These are phyloP conservation scores for Plasmodium sp. DNA, from an alignment of 169 alveolate species.

Conservation along the genomic window DNA sequence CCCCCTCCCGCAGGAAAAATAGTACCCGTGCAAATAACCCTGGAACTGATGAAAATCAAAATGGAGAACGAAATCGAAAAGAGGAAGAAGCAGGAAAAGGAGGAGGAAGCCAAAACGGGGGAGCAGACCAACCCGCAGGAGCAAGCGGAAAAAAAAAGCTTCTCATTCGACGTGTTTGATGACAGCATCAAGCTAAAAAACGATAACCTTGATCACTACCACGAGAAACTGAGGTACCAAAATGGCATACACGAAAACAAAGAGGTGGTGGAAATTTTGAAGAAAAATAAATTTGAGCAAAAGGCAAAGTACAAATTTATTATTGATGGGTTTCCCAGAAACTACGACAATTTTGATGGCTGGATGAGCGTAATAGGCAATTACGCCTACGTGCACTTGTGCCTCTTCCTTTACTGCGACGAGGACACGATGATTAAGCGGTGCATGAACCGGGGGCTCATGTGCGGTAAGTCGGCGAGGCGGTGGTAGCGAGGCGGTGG, in stretches of 20 bases:
- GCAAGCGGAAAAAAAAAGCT: slow-evolving; percentile 20
- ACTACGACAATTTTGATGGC: slow-evolving; percentile 89
- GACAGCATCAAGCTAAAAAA: slow-evolving; percentile 29
- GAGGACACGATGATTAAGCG: slow-evolving; percentile 77
- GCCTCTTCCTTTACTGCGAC: slow-evolving; percentile 79
- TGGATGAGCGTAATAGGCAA: slow-evolving; percentile 85
- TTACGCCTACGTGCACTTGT: slow-evolving; percentile 77
- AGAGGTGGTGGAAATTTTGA: slow-evolving; percentile 35
- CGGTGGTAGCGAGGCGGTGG: not conserved
- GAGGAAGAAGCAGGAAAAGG: slow-evolving; percentile 85
- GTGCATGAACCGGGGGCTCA: slow-evolving; percentile 75
- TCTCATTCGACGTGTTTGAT: slow-evolving; percentile 53
- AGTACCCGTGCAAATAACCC: slow-evolving; percentile 95
- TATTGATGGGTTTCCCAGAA: slow-evolving; percentile 98
- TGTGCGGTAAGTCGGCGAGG: slow-evolving; percentile 63
- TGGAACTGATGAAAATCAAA: slow-evolving; percentile 89
- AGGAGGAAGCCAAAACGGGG: not conserved
- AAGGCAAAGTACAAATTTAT: slow-evolving; percentile 84
- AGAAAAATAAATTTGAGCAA: slow-evolving; percentile 32
- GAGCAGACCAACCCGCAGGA: not conserved
- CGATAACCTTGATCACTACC: slow-evolving; percentile 7
- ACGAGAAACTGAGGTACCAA: slow-evolving; percentile 50
- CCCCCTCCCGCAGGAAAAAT: slow-evolving; percentile 84
- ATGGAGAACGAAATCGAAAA: slow-evolving; percentile 83
- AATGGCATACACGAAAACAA: slow-evolving; percentile 58